These are phyloP conservation scores for Gossypium raimondii DNA, from an alignment of 345 rosid genomes.

Conservation along the genomic window DNA sequence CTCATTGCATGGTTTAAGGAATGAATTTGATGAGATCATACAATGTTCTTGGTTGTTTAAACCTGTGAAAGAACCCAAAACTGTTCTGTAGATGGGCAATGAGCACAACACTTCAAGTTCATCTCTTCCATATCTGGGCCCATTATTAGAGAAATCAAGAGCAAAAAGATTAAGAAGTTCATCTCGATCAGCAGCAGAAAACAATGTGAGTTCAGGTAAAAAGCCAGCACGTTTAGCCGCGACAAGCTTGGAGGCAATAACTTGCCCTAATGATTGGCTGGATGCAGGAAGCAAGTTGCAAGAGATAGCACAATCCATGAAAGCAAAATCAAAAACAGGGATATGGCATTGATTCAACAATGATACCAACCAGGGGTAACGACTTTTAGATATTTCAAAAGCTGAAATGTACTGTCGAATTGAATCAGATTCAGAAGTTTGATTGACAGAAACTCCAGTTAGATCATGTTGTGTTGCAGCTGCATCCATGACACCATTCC, in stretches of 20 bases:
- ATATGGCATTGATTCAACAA: constrained; percentile 81
- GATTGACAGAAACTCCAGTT: constrained; percentile 30
- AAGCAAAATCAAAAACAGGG: constrained; percentile 69
- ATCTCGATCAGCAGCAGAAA: constrained; percentile 55
- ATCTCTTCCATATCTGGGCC: constrained; percentile 53
- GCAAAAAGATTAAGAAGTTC: constrained; percentile 79
- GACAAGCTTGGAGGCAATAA: constrained; percentile 79
- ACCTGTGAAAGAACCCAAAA: constrained; percentile 54
- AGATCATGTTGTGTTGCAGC: constrained; percentile 28
- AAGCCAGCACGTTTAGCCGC: constrained; percentile 71
- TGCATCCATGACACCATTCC: constrained; percentile 26
- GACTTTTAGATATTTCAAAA: constrained; percentile 43
- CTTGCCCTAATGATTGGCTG: constrained; percentile 73
- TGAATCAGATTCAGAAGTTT: constrained; percentile 38
- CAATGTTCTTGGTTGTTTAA: constrained; percentile 60
- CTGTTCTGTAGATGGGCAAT: constrained; percentile 82
- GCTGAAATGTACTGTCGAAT: constrained; percentile 46
- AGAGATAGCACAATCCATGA: constrained; percentile 64
- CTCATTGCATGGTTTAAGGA: constrained; percentile 71
- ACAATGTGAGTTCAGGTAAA: constrained; percentile 55
- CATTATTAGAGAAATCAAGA: constrained; percentile 54
- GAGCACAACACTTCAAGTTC: constrained; percentile 70
- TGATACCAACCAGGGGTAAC: constrained; percentile 74
- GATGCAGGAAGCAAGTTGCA: constrained; percentile 64
- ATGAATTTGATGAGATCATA: constrained; percentile 70